Base-by-base conservation (phyloP, 2,329 filamentous ascomycete genomes). In the Dactylellina sp. region DNA sequence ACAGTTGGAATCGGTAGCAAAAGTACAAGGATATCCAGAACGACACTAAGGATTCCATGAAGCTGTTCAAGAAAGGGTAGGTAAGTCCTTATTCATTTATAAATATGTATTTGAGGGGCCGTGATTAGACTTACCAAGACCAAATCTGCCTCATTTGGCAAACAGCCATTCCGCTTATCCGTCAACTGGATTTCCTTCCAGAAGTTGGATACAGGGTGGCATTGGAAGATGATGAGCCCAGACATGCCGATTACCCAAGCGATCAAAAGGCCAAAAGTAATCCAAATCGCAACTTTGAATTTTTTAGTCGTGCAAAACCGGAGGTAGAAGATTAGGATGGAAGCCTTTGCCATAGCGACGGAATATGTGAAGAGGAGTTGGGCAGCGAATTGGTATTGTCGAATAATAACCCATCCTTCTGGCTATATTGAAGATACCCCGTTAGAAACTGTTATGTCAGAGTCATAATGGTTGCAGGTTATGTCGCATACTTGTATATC, bases 291-390 rank as follows among this genome's bases (percentile, higher is more conserved):
- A 6, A 68, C 37, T 7, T 60, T 75, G 12, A 75, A 75, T 16
- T 49, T 53, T 40, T 64, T 60, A 6, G 70, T 74, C 22, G 61
- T 74, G 61, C 70, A 74, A 32, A 74, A 74, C 7, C 71, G 63
- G 22, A 75, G 50, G n/a, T 75, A 75, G 44, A 75, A 75, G 35
- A 75, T 70, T 0, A 75, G 25, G 25, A 75, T 70, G 20, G 71
- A 75, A 7, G 55, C 50, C 35, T 75, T 75, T 11, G 71, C 61
- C 6, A 75, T 42, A 39, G 70, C 70, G 47, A 74, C 70, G 2
- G 70, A 74, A 42, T 74, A 74, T 25, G 70, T 74, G 42, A 74
- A 74, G n/a, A 74, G 40, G 18, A 74, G 40, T 22, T 74, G 70
- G 24, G 32, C 32, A 2, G 56, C 70, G n/a, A 74, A 74, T 52